Base-by-base conservation (phyloP, 805 yeast species). In the Wickerhamomyces rabaulensis region DNA sequence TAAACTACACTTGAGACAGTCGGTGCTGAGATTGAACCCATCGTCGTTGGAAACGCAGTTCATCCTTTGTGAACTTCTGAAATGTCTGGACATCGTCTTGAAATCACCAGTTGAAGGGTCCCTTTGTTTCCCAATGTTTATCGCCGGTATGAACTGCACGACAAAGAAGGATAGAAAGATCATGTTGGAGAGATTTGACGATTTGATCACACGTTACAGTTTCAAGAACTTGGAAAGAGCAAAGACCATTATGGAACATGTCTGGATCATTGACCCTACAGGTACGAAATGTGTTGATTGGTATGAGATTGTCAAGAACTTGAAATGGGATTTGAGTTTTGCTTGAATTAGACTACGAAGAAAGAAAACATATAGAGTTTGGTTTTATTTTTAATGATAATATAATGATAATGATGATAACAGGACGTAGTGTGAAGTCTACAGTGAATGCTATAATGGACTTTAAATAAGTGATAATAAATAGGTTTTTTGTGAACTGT, bases 241-340 rank as follows among this genome's bases (percentile, higher is more conserved):
- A 35, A 64, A 52, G 47, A 62, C 59, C 21, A 60, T 66, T 35
- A 62, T 68, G 66, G 69, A 57, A 48, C 74, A 67, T 52, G 71
- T 65, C 17, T 73, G 70, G 77, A 62, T 52, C 60, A 70, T 59
- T 66, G 62, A 73, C 48, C 63, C 63, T 2, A 57, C 67, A 9
- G 92, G 94, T 0, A 74, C 77, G 22, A 69, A 66, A 45, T 80
- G 77, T 51, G 78, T 85, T 35, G 91, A 87, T 61, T 87, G 95
- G 94, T 78, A 79, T 57, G 76, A 71, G 29, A 73, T 84, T 40
- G 79, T 87, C 36, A 78, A 79, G 49, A 73, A 73, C 12, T 65
- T 84, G 42, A 87, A 86, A 3, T 86, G 94, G 92, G 87, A 86
- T 58, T 67, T 87, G 41, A 83, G 85, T 62, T 87, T 86, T 70